Evolutionary conservation across 805 yeast genomes (phyloP), one percentile per base, ranked within the genome.

Genomic region (Kodamaea kaohsiungensis): DNA sequence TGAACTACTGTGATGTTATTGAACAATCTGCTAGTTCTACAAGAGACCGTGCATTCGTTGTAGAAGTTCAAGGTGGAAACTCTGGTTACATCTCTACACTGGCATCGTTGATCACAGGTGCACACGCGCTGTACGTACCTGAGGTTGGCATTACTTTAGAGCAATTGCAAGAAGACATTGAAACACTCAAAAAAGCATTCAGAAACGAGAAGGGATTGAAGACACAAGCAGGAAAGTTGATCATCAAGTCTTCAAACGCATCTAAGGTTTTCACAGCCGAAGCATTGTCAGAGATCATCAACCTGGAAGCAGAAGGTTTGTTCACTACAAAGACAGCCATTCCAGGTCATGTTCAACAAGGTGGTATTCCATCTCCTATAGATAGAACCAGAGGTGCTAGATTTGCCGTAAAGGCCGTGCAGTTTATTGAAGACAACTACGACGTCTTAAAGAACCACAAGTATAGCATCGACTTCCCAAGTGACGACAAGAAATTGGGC

Each of bases 341-440:
- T 56, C 99, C 99, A 25, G 99, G 99, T 30, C 98, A 93, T 68
- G 95, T 93, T 55, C 99, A 95, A 79, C 99, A 95, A 75, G 99
- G 99, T 69, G 95, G 92, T 56, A 82, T 85, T 52, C 99, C 99
- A 49, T 87, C 97, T 7, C 91, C 98, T 6, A 88, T 92, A 77
- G 99, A 95, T 69, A 85, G 98, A 70, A 86, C 91, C 39, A 82
- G 87, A 59, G 97, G 96, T 6, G 86, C 92, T 5, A 84, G 98
- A 68, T 87, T 88, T 69, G 97, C 97, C 2, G 88, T 93, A 61
- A 88, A 86, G 72, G 91, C 97, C 54, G 86, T 92, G 54, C 88
- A 91, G 69, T 95, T 89, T 70, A 84, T 93, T 59, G 98, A 95
- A 71, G 79, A 85, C 22, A 57, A 59, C 25, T 45, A 47, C 38